A percentile compares a stretch with the other conserved stretches of the same genome.
Conservation (phyloP, 345 rosid species). For the Eutrema heterophyllum region DNA sequence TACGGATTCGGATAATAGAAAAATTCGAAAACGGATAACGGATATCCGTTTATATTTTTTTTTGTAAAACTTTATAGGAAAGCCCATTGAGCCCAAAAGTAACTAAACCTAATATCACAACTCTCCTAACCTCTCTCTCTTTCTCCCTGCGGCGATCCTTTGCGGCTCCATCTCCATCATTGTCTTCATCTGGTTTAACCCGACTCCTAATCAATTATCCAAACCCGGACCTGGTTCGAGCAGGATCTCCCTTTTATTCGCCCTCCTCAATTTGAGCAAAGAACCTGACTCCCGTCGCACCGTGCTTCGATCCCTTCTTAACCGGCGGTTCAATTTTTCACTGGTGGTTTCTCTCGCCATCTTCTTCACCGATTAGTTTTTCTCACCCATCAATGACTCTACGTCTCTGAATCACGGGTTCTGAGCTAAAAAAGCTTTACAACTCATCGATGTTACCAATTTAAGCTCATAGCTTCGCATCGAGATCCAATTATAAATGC, state of each 20-base stretch:
- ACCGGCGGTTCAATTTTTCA: slow-evolving; percentile 1
- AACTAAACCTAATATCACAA: too few relatives aligned
- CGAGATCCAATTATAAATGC: slow-evolving; percentile 21
- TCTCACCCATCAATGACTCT: slow-evolving; percentile 14
- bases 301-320: slow-evolving; percentile 16
- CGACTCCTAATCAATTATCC: too few relatives aligned
- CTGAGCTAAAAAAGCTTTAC: not conserved
- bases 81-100: too few relatives aligned
- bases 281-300: slow-evolving; percentile 14
- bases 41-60: too few relatives aligned
- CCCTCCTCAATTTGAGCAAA: slow-evolving; percentile 17
- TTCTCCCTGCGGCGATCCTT: too few relatives aligned
- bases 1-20: too few relatives aligned
- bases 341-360: not conserved
- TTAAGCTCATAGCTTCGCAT: slow-evolving; percentile 17
- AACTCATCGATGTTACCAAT: slow-evolving; percentile 18
- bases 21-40: too few relatives aligned
- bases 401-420: not conserved
- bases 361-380: slow-evolving; percentile 19
- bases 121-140: too few relatives aligned
- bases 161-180: too few relatives aligned
- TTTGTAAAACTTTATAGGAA: too few relatives aligned
- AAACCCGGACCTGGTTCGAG: slow-evolving; percentile 13
- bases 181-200: too few relatives aligned
- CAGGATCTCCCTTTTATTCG: slow-evolving; percentile 21